Conservation (phyloP, 148 eudicot species). For the Vaccinium vitisidaea region DNA sequence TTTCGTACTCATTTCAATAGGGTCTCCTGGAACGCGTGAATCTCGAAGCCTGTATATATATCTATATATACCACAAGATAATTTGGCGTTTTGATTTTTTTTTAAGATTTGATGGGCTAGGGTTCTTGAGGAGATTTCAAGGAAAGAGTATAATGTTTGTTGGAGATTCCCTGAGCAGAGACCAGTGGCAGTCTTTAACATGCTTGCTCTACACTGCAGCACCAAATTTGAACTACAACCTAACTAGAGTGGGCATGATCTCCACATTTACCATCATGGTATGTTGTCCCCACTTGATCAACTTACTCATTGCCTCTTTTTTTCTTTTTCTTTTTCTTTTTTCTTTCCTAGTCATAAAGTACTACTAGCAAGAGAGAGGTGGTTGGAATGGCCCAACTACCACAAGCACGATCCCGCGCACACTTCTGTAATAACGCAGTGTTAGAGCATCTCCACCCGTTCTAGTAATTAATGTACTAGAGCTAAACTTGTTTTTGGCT, state of each 20-base stretch:
- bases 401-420: neutral
- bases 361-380: neutral
- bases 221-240: neutral
- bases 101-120: constrained; percentile 10
- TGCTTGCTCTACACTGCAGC: constrained; percentile 14
- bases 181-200: constrained; percentile 16
- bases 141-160: constrained; percentile 18
- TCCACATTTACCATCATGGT: constrained; percentile 9
- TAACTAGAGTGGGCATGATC: neutral
- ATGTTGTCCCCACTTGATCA: neutral
- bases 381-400: neutral
- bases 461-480: neutral
- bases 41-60: neutral
- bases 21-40: neutral
- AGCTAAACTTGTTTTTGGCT: too few relatives aligned
- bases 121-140: constrained; percentile 11
- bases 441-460: neutral
- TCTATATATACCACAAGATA: neutral
- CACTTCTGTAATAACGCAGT: neutral
- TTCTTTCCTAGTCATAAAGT: neutral
- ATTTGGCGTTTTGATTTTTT: neutral
- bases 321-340: neutral
- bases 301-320: neutral
- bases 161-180: constrained; percentile 7
- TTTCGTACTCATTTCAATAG: neutral